Evolutionary conservation across 768 basidiomycete genomes (phyloP), one percentile per base, ranked within the genome.

Genomic region (Mycena albidolilacea): DNA sequence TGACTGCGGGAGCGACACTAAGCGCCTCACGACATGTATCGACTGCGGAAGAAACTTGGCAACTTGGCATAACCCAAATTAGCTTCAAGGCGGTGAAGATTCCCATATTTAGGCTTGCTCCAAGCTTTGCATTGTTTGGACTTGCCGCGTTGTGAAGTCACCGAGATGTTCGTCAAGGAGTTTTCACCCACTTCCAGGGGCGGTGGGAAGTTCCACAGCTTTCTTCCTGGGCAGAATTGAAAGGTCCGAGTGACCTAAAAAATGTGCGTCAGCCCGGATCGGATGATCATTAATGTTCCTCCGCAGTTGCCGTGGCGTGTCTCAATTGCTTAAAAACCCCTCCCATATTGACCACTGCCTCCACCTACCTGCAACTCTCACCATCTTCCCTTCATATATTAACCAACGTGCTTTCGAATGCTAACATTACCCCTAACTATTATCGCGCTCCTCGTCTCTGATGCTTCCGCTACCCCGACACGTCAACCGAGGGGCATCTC

Each of bases 401-500:
- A n/a, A 2, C 9, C 15, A 57, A n/a, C 35, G 30, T 52, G 38
- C 19, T 63, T 52, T n/a, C 54, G 41, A 55, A 19, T 73, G 75
- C 69, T 76, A 2, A 50, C 68, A 41, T 46, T 75, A 58, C 71
- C 68, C 52, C 57, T 76, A 23, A 39, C 71, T 15, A 9, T 72
- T 7, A 21, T 75, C 64, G 61, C 69, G 38, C 61, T 73, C 37
- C 66, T 76, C 48, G 14, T 70, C 19, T 64, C 61, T 39, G 41
- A 76, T 76, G 75, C 62, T 48, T 69, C 48, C 46, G 68, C 75
- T 17, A 70, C 48, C 17, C 75, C 75, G n/a, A 67, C 75, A 5
- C 67, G 64, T 2, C 75, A 70, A 19, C 66, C 71, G 5, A 64
- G 64, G 0, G 71, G 75, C 17, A 39, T 76, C 15, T 73, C 75